phyloP scores from a whole-genome alignment of 305 asterid genomes.

The Petunia hybrid region DNA sequence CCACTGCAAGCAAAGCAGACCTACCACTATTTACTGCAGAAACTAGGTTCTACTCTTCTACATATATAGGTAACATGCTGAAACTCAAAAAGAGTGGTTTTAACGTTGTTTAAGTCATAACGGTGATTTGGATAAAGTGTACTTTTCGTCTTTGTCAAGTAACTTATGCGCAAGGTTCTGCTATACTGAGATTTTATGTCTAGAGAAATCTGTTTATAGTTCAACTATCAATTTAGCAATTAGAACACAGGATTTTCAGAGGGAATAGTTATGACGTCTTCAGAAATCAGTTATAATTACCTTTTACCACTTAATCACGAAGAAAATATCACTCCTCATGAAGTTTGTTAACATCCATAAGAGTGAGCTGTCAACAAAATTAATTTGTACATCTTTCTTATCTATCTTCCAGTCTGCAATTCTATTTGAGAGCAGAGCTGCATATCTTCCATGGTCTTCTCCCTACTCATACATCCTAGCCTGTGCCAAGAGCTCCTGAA shows the following conservation, averaged over 20 bases:
- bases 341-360: not conserved
- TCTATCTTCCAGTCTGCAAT: slow-evolving; percentile 60
- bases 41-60: too few relatives aligned
- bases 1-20: too few relatives aligned
- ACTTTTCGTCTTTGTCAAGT: not conserved
- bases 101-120: not conserved
- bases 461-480: slow-evolving; percentile 62
- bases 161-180: not conserved
- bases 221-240: not conserved
- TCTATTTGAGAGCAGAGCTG: slow-evolving; percentile 49
- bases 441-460: slow-evolving; percentile 72
- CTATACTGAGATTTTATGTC: not conserved
- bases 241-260: not conserved
- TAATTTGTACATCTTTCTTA: not conserved
- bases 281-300: not conserved
- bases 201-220: not conserved
- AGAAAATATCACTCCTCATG: too few relatives aligned
- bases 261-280: too few relatives aligned
- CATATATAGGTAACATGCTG: not conserved
- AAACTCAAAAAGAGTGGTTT: not conserved
- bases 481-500: slow-evolving; percentile 71
- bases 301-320: not conserved
- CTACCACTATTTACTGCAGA: too few relatives aligned
- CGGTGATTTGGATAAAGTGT: not conserved
- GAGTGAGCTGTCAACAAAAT: not conserved